Conservation (phyloP, 768 basidiomycete genomes). For the Termitomyces sp. region DNA sequence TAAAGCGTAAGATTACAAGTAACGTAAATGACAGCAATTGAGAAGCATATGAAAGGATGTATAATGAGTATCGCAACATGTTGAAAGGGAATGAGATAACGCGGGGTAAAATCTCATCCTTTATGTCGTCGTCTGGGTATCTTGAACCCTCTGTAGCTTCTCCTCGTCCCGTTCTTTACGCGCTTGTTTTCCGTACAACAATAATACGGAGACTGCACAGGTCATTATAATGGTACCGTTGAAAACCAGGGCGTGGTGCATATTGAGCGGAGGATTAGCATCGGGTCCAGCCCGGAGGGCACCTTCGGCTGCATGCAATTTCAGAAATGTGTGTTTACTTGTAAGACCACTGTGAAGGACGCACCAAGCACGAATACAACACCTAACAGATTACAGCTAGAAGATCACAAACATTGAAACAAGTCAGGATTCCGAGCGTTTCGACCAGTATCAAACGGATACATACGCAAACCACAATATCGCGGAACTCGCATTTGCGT, state of each 20-base stretch:
- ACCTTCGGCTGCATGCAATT: conserved; percentile 45
- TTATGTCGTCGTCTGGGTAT: not conserved
- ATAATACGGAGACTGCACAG: conserved; percentile 39
- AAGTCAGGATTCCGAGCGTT: not conserved
- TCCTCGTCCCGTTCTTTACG: conserved; percentile 62
- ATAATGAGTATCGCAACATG: not conserved
- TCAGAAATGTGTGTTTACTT: too few species aligned
- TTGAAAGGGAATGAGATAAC: not conserved
- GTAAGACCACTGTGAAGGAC: conserved; percentile 15
- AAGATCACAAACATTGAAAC: not conserved
- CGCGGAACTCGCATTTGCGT: conserved; percentile 74
- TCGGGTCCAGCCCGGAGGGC: conserved; percentile 61
- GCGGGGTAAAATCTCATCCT: not conserved
- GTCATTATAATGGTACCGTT: conserved; percentile 49
- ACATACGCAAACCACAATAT: conserved; percentile 73
- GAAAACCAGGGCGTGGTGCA: conserved; percentile 67
- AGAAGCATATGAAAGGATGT: not conserved
- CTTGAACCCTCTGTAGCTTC: conserved; percentile 24
- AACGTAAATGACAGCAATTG: not conserved
- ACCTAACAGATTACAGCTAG: conserved; percentile 63
- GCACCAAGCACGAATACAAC: conserved; percentile 61
- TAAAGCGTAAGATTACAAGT: not conserved
- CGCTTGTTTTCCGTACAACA: conserved; percentile 57
- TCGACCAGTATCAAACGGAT: not conserved
- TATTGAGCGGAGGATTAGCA: conserved; percentile 70